phyloP scores from a whole-genome alignment of 2,329 filamentous ascomycete genomes.

The Chaetomium globosum region DNA sequence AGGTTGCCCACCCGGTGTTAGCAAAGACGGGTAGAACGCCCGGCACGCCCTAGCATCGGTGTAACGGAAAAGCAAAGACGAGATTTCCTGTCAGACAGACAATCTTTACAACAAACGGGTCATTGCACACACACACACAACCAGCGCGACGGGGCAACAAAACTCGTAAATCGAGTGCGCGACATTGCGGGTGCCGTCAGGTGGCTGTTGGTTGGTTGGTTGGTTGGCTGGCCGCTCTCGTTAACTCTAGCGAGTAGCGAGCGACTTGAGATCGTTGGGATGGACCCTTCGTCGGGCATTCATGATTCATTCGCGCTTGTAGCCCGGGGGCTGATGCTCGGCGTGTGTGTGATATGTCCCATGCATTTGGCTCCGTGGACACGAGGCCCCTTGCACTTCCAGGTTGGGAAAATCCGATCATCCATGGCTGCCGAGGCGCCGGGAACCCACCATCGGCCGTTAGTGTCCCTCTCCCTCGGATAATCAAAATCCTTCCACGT shows the following conservation, averaged over 20 bases:
- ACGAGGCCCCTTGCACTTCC: background rate
- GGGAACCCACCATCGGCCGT: constrained; percentile 15
- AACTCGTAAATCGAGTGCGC: background rate
- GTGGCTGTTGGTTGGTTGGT: background rate
- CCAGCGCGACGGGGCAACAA: background rate
- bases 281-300: background rate
- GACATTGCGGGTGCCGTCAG: background rate
- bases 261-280: too few species aligned
- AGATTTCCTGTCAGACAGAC: background rate
- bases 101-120: constrained; percentile 1
- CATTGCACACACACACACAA: background rate
- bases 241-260: background rate
- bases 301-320: background rate
- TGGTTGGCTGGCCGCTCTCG: background rate
- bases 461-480: constrained; percentile 16
- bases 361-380: constrained; percentile 4
- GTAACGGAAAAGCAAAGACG: constrained; percentile 12
- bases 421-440: constrained; percentile 10
- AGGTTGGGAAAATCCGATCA: constrained; percentile 14
- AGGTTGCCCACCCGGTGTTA: constrained; percentile 11
- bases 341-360: constrained; percentile 5
- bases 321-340: background rate
- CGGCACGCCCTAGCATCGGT: constrained; percentile 18
- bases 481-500: constrained; percentile 20
- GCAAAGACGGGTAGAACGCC: background rate